These are phyloP conservation scores for Nicotiana benthamiana DNA, from an alignment of 257 asterid genomes.

Conservation along the genomic window DNA sequence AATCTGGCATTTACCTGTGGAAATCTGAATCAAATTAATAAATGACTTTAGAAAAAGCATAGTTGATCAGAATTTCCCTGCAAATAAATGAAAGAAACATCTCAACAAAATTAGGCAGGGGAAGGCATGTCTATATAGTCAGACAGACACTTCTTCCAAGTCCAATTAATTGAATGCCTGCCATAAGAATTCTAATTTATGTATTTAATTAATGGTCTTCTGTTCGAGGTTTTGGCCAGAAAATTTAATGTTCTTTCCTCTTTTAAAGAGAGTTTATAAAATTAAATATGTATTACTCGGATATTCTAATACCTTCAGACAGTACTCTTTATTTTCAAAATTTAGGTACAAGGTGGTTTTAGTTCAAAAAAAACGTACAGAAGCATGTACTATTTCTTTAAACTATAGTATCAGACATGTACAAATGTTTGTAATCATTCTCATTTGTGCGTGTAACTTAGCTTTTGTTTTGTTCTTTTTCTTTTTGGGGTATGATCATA, in stretches of 20 bases:
- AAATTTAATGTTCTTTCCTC: not conserved
- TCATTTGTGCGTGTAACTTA: not conserved
- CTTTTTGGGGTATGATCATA: no score
- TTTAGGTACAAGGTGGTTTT: not conserved
- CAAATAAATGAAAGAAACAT: not conserved
- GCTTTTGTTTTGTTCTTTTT: no score
- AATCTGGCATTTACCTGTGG: not conserved
- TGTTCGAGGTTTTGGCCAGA: not conserved
- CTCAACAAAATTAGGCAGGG: not conserved
- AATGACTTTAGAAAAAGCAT: not conserved
- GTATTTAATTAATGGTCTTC: not conserved
- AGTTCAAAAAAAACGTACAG: not conserved
- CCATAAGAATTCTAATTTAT: not conserved
- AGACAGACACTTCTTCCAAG: not conserved
- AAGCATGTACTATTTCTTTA: not conserved
- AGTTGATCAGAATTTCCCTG: not conserved
- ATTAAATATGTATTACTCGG: not conserved
- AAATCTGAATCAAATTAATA: not conserved
- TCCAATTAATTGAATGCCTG: not conserved
- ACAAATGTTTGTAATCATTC: not conserved
- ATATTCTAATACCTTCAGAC: not conserved
- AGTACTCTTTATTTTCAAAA: not conserved
- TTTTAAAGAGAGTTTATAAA: not conserved
- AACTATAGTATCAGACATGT: not conserved
- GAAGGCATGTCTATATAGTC: not conserved